A percentile compares a stretch with the other conserved stretches of the same genome.
phyloP scores from a whole-genome alignment of 23 red algal species.

The Agarophyton chilense region DNA sequence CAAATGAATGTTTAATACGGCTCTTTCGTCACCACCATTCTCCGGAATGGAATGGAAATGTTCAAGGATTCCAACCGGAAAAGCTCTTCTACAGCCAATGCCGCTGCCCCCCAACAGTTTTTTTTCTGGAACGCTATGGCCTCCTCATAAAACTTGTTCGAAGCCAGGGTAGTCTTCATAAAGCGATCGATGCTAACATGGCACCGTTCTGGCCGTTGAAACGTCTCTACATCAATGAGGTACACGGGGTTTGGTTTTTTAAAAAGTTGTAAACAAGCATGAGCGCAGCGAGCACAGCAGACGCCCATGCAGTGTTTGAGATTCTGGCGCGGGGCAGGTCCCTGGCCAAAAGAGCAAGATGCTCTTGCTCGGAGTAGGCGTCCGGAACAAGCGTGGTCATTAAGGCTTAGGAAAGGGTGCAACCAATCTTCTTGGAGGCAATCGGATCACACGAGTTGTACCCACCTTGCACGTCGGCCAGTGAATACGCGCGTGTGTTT shows the following conservation, averaged over 20 bases:
- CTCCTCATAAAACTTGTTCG: no score
- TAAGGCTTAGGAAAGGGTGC: conserved; percentile 43
- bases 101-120: no score
- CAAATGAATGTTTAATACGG: conserved; percentile 85
- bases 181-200: conserved; percentile 69
- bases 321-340: conserved; percentile 37
- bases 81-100: no score
- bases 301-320: conserved; percentile 27
- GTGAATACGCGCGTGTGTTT: conserved; percentile 62
- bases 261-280: conserved; percentile 58
- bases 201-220: conserved; percentile 80
- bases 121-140: no score
- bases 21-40: conserved; percentile 63
- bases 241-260: conserved; percentile 67
- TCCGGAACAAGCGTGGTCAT: conserved; percentile 29
- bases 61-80: no score
- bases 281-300: conserved; percentile 40
- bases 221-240: conserved; percentile 85
- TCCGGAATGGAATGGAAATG: no score
- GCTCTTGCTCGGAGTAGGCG: conserved; percentile 59
- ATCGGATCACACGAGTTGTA: conserved; percentile 85
- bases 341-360: conserved; percentile 15
- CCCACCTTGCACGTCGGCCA: conserved; percentile 80
- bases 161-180: conserved; percentile 53
- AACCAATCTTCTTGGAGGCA: conserved; percentile 61